phyloP scores from a whole-genome alignment of 2,329 filamentous ascomycete genomes.

The Aspergillus pseudotamarii region DNA sequence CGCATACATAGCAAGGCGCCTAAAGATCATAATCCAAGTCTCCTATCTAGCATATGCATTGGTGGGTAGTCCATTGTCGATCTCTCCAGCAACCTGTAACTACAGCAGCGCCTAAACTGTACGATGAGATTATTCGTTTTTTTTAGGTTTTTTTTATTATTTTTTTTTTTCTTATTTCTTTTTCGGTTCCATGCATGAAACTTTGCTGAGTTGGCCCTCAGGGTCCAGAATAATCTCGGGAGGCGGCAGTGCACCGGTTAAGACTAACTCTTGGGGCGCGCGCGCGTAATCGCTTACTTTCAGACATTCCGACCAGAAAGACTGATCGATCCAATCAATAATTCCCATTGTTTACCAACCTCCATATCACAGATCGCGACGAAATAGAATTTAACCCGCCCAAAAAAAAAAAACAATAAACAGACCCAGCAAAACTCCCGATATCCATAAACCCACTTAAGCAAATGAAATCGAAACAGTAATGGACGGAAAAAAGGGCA shows the following conservation, averaged over 20 bases:
- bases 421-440: neutral
- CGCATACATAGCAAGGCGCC: slow-evolving; percentile 2
- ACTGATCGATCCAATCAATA: neutral
- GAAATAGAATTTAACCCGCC: neutral
- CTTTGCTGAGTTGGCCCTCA: neutral
- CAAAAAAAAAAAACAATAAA: neutral
- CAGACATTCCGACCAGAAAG: neutral
- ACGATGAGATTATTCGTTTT: neutral
- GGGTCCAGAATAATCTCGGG: neutral
- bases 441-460: neutral
- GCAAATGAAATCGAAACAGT: neutral
- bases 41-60: slow-evolving; percentile 8
- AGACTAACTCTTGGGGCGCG: neutral
- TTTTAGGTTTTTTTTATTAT: neutral
- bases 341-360: neutral
- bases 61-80: neutral
- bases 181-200: slow-evolving; percentile 2
- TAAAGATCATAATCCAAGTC: slow-evolving; percentile 2
- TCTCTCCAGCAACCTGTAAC: neutral
- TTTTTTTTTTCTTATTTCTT: neutral
- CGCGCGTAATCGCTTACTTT: neutral
- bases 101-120: neutral
- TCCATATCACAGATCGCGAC: neutral
- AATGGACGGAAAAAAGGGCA: neutral
- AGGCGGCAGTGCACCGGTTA: neutral